phyloP scores from a whole-genome alignment of 2,329 filamentous ascomycete genomes.

The Alternaria alternata region DNA sequence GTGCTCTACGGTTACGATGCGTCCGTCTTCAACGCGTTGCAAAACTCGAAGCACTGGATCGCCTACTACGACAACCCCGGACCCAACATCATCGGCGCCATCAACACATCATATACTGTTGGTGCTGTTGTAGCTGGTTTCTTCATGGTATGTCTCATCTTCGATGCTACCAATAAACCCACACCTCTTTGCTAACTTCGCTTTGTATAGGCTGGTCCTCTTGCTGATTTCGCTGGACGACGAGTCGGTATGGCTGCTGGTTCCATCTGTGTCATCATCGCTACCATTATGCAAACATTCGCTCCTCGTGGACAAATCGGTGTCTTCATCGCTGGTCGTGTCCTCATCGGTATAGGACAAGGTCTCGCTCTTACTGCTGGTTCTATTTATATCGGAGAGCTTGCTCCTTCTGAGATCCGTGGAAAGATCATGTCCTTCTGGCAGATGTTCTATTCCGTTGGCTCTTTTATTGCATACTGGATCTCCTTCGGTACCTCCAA shows the following conservation, averaged over 20 bases:
- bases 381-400: slow-evolving; percentile 75
- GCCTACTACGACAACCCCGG: slow-evolving; percentile 66
- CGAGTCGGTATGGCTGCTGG: slow-evolving; percentile 71
- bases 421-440: slow-evolving; percentile 74
- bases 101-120: slow-evolving; percentile 76
- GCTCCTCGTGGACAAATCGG: slow-evolving; percentile 65
- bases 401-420: slow-evolving; percentile 70
- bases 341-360: slow-evolving; percentile 74
- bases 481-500: slow-evolving; percentile 70
- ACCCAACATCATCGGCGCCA: slow-evolving; percentile 59
- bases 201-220: slow-evolving; percentile 61
- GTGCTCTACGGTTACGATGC: slow-evolving; percentile 79
- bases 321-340: slow-evolving; percentile 73
- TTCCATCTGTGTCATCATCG: slow-evolving; percentile 70
- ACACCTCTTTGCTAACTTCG: not conserved
- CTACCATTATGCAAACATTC: slow-evolving; percentile 74
- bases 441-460: slow-evolving; percentile 72
- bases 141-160: slow-evolving; percentile 58
- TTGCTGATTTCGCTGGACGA: slow-evolving; percentile 69
- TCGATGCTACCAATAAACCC: not conserved
- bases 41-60: slow-evolving; percentile 72
- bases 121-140: slow-evolving; percentile 75
- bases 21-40: slow-evolving; percentile 76
- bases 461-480: slow-evolving; percentile 69
- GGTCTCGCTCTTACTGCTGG: slow-evolving; percentile 73